Percentiles rank a stretch among this genome's conserved stretches.
These are phyloP conservation scores for Aspergillus hancockii DNA, from an alignment of 495 filamentous ascomycete species.

Conservation along the genomic window DNA sequence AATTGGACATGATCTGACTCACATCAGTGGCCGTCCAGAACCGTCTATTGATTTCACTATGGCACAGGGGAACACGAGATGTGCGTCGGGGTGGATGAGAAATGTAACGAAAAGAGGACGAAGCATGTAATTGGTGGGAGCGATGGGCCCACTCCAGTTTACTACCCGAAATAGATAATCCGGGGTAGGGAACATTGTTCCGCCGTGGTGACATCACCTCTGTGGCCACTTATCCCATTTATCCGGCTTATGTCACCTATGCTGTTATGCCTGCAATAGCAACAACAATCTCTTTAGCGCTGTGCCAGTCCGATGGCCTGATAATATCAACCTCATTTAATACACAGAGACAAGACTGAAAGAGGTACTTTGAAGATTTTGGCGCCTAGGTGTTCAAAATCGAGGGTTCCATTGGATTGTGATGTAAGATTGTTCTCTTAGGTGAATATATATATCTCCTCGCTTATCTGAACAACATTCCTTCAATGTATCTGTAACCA, in stretches of 20 bases:
- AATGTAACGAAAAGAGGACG: background rate
- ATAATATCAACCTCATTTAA: too few species aligned
- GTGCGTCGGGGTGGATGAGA: background rate
- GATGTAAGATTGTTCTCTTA: too few species aligned
- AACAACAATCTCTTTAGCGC: too few species aligned
- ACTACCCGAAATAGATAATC: background rate
- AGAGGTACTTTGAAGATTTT: too few species aligned
- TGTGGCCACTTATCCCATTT: background rate
- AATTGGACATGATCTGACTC: background rate
- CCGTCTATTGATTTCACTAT: background rate
- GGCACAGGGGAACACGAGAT: background rate
- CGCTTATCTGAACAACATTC: too few species aligned
- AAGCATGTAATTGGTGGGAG: background rate
- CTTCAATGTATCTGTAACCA: too few species aligned
- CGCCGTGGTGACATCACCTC: background rate
- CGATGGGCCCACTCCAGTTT: background rate
- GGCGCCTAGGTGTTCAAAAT: too few species aligned
- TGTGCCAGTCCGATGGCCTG: too few species aligned
- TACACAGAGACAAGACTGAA: too few species aligned
- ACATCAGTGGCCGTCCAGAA: background rate
- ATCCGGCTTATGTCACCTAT: background rate
- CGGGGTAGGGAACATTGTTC: background rate
- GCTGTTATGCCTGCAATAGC: too few species aligned
- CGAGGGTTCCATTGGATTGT: too few species aligned
- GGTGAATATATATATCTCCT: too few species aligned